Percentiles rank a stretch among this genome's conserved stretches.
phyloP scores from a whole-genome alignment of 2,329 filamentous ascomycete genomes.

The Lecanoromycetidae sp. region DNA sequence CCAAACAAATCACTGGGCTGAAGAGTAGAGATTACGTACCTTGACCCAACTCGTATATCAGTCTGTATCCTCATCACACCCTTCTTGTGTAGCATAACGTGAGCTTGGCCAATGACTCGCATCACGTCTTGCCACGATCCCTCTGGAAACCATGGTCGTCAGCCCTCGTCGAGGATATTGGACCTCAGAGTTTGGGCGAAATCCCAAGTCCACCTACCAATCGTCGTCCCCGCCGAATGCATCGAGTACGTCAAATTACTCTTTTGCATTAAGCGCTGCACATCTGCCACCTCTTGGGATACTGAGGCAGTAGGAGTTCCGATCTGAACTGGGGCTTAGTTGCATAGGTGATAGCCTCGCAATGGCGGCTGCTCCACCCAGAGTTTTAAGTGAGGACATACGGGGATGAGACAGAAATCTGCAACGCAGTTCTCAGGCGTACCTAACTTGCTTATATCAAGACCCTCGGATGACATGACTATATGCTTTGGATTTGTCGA shows the following conservation, averaged over 20 bases:
- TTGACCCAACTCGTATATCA: slow-evolving; percentile 73
- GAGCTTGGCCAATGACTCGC: slow-evolving; percentile 72
- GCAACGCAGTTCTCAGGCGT: slow-evolving; percentile 19
- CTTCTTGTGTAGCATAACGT: slow-evolving; percentile 60
- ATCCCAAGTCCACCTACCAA: slow-evolving; percentile 49
- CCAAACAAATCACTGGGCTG: neutral
- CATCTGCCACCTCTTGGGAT: slow-evolving; percentile 72
- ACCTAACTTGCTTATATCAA: slow-evolving; percentile 3
- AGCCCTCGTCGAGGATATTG: slow-evolving; percentile 1
- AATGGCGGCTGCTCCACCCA: too few relatives aligned
- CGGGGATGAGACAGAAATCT: slow-evolving; percentile 21
- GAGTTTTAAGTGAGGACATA: too few relatives aligned
- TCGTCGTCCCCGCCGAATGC: slow-evolving; percentile 87
- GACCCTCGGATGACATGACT: neutral
- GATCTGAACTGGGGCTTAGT: slow-evolving; percentile 40
- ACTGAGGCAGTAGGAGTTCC: slow-evolving; percentile 68
- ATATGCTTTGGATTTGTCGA: neutral
- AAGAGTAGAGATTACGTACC: slow-evolving; percentile 28
- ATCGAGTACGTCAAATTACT: slow-evolving; percentile 75
- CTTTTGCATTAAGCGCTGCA: slow-evolving; percentile 70
- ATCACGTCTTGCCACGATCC: slow-evolving; percentile 86
- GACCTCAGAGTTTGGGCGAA: neutral
- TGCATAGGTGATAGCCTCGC: too few relatives aligned
- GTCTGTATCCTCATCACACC: slow-evolving; percentile 77
- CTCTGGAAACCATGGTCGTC: slow-evolving; percentile 42